Evolutionary conservation across 1,284 basidiomycete genomes (phyloP).

Genomic region (Tilletia indica): DNA sequence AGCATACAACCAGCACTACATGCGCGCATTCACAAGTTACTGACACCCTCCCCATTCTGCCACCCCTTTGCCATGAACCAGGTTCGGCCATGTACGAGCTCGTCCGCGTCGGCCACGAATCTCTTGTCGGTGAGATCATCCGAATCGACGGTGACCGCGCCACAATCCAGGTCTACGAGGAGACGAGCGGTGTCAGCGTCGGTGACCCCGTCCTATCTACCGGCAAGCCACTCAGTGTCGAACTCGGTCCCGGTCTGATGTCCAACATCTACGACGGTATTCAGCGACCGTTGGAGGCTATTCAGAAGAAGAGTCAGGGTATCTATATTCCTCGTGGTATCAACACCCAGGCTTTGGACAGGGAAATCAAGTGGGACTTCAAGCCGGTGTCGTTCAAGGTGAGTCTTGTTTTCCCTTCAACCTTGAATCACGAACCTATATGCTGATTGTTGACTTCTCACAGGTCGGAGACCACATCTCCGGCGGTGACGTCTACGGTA

Average conservation of each 20-base stretch:
- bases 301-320: conserved; percentile 91
- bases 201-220: conserved; percentile 96
- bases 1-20: background rate
- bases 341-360: conserved; percentile 91
- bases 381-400: conserved; percentile 70
- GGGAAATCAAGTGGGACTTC: conserved; percentile 91
- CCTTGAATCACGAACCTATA: background rate
- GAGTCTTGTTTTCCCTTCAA: conserved; percentile 1
- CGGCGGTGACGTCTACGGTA: conserved; percentile 93
- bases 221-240: conserved; percentile 94
- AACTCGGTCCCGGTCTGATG: conserved; percentile 96
- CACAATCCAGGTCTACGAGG: conserved; percentile 99
- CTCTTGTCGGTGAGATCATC: conserved; percentile 55
- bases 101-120: conserved; percentile 54
- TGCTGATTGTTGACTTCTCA: background rate
- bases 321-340: conserved; percentile 94
- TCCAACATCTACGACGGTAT: conserved; percentile 84
- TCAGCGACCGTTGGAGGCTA: conserved; percentile 67
- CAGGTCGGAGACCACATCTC: conserved; percentile 82
- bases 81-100: conserved; percentile 55
- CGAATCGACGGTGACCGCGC: conserved; percentile 60
- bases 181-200: conserved; percentile 74
- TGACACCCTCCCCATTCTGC: background rate
- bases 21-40: no score
- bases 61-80: background rate